Percentiles rank a stretch among this genome's conserved stretches.
Conservation (phyloP, 208 protist species). For the Phytomonas serpens region DNA sequence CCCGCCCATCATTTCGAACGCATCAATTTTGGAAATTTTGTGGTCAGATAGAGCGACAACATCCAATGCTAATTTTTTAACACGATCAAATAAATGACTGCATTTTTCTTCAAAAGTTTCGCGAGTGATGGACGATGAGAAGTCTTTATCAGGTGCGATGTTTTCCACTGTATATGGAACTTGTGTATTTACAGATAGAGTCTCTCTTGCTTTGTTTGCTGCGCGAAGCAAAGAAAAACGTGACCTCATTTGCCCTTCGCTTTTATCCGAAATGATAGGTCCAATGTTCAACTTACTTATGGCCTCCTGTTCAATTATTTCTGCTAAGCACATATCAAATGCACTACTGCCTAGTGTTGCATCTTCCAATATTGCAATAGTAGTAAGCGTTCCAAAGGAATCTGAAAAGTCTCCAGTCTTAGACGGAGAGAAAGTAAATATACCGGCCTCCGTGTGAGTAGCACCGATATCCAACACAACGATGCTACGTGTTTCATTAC, state of each 20-base stretch:
- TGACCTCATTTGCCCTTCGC: constrained; percentile 52
- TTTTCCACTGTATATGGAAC: constrained; percentile 86
- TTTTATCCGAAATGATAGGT: constrained; percentile 24
- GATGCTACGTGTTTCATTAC: constrained; percentile 41
- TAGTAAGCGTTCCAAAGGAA: constrained; percentile 67
- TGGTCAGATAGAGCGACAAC: constrained; percentile 30
- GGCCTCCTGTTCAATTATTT: constrained; percentile 81
- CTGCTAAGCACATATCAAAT: constrained; percentile 87
- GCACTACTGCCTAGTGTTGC: constrained; percentile 72
- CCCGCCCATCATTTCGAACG: constrained; percentile 89
- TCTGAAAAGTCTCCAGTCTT: constrained; percentile 21
- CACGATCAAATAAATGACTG: constrained; percentile 56
- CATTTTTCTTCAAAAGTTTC: constrained; percentile 84
- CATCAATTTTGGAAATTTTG: constrained; percentile 28
- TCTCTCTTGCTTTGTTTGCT: constrained; percentile 85
- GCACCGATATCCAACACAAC: constrained; percentile 83
- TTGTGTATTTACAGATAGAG: constrained; percentile 86
- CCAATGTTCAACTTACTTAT: constrained; percentile 59
- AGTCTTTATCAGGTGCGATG: constrained; percentile 78
- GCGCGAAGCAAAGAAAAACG: constrained; percentile 87
- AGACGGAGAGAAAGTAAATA: constrained; percentile 78
- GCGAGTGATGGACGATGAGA: constrained; percentile 58
- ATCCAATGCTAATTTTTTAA: constrained; percentile 37
- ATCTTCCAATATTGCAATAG: constrained; percentile 67
- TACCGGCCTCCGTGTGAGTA: constrained; percentile 80